Evolutionary conservation across 345 rosid species (phyloP).

Genomic region (Physaria fendleri): DNA sequence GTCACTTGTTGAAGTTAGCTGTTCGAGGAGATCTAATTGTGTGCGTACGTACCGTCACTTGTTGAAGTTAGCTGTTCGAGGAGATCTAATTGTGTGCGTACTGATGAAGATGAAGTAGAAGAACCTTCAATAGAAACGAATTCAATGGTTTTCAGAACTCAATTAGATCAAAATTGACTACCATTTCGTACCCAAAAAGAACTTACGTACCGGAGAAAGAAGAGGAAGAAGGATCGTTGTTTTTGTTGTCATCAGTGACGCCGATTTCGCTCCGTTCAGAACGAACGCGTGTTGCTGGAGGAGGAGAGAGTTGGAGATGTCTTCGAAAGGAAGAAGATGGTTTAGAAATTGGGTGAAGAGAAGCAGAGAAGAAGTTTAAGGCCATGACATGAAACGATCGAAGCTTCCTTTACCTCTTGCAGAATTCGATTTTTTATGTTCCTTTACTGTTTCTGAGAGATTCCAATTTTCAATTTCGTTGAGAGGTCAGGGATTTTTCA

Average conservation of each 20-base stretch:
- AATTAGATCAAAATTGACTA: neutral
- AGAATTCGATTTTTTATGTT: neutral
- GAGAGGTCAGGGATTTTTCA: conserved; percentile 16
- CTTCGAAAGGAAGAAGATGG: conserved; percentile 8
- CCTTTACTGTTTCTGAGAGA: neutral
- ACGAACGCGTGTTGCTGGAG: conserved; percentile 33
- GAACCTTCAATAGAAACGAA: conserved; percentile 40
- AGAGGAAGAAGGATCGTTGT: conserved; percentile 30
- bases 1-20: conserved; percentile 47
- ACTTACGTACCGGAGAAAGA: conserved; percentile 46
- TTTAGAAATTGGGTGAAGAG: conserved; percentile 26
- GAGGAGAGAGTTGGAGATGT: conserved; percentile 11
- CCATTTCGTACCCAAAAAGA: no score
- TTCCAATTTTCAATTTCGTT: neutral
- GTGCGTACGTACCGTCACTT: conserved; percentile 56
- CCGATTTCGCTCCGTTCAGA: conserved; percentile 37
- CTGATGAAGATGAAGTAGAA: conserved; percentile 39
- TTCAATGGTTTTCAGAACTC: neutral
- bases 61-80: conserved; percentile 62
- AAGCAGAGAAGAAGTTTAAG: conserved; percentile 23
- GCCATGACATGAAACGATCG: conserved; percentile 10
- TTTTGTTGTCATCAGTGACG: conserved; percentile 31
- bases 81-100: conserved; percentile 68
- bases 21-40: conserved; percentile 71
- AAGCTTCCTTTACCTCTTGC: conserved; percentile 6